Evolutionary conservation across 176 grass and related monocot species (phyloP).

Genomic region (Canna indica): DNA sequence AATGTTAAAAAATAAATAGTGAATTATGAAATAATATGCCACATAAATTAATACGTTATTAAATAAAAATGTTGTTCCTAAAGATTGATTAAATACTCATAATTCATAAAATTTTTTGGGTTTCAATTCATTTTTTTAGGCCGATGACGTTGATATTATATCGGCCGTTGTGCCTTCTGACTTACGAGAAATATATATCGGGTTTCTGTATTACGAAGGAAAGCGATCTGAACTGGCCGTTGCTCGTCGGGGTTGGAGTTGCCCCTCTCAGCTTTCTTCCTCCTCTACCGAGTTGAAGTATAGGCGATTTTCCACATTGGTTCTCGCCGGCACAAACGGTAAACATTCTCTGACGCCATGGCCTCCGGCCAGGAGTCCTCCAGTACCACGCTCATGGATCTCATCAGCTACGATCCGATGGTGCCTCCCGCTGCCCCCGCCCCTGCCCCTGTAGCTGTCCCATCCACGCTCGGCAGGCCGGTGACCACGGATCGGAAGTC

Average conservation of each 20-base stretch:
- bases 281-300: not conserved
- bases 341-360: not conserved
- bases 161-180: too few species aligned
- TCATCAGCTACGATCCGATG: slow-evolving; percentile 85
- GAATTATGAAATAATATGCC: too few species aligned
- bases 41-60: too few species aligned
- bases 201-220: too few species aligned
- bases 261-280: not conserved
- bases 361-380: slow-evolving; percentile 70
- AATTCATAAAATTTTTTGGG: too few species aligned
- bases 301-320: not conserved
- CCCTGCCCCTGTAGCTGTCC: slow-evolving; percentile 12
- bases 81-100: too few species aligned
- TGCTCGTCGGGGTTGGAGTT: not conserved
- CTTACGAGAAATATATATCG: too few species aligned
- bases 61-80: too few species aligned
- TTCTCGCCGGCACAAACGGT: not conserved
- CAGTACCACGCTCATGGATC: slow-evolving; percentile 87
- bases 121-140: too few species aligned
- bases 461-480: slow-evolving; percentile 44
- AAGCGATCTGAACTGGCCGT: too few species aligned
- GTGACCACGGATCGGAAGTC: slow-evolving; percentile 65
- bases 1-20: too few species aligned
- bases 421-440: slow-evolving; percentile 21
- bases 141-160: too few species aligned